Evolutionary conservation across 139 green algal genomes (phyloP).

Genomic region (Raphidocelis subcapitata): DNA sequence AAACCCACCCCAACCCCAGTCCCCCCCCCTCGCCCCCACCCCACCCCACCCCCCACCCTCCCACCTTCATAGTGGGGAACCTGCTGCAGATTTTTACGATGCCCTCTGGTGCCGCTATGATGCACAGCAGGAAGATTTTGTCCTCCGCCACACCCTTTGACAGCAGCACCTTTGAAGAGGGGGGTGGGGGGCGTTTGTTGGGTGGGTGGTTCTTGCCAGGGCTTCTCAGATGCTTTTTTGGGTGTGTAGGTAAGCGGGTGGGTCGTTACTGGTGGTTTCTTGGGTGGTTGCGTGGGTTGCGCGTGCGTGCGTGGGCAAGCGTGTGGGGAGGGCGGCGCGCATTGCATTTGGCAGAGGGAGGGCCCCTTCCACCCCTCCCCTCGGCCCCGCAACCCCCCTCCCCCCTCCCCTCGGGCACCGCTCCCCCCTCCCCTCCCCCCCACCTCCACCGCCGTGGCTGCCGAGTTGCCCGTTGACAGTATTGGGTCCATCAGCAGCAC

Average conservation of each 20-base stretch:
- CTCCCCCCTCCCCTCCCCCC: too few species aligned
- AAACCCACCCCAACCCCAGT: not conserved
- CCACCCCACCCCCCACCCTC: too few species aligned
- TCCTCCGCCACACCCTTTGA: slow-evolving; percentile 79
- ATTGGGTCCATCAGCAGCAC: slow-evolving; percentile 96
- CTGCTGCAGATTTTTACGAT: slow-evolving; percentile 73
- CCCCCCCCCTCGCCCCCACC: too few species aligned
- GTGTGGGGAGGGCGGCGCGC: not conserved
- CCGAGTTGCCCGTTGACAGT: slow-evolving; percentile 81
- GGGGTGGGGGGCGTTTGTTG: not conserved
- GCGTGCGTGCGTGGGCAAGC: too few species aligned
- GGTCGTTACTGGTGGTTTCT: too few species aligned
- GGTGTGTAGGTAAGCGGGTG: not conserved
- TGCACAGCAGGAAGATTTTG: slow-evolving; percentile 90
- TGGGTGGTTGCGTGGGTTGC: too few species aligned
- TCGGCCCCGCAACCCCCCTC: too few species aligned
- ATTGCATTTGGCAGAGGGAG: not conserved
- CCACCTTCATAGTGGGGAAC: slow-evolving; percentile 61
- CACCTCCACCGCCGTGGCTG: slow-evolving; percentile 69
- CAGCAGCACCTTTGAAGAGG: slow-evolving; percentile 88
- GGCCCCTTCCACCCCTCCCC: not conserved
- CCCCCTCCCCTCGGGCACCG: not conserved
- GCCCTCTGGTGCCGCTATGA: slow-evolving; percentile 93
- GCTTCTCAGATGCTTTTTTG: not conserved
- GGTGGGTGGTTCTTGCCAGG: not conserved